Conservation (phyloP, 306 rosid species). For the Luffa aegyptiaca region DNA sequence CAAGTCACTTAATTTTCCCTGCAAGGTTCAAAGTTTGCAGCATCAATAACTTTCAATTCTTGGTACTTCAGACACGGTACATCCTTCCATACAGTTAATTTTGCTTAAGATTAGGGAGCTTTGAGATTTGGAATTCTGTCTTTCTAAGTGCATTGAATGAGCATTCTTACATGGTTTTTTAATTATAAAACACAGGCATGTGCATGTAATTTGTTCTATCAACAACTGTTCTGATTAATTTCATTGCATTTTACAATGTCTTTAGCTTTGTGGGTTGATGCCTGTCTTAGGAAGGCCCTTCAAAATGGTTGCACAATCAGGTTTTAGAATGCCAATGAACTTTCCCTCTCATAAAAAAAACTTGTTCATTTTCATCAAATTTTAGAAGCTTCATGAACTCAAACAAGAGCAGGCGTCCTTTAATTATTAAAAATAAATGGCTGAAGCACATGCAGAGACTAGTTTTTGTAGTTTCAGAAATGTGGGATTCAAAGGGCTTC, state of each 20-base stretch:
- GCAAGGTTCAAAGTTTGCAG: constrained; percentile 1
- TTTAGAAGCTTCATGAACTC: neutral
- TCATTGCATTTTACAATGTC: constrained; percentile 1
- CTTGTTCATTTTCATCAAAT: neutral
- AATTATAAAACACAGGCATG: neutral
- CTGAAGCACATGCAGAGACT: neutral
- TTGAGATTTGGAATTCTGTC: neutral
- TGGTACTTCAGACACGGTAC: neutral
- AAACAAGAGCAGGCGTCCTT: neutral
- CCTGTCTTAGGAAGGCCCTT: neutral
- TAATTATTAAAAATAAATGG: neutral
- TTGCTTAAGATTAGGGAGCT: neutral
- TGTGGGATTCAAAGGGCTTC: neutral
- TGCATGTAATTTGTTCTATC: constrained; percentile 4
- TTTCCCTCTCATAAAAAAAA: neutral
- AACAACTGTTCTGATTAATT: neutral
- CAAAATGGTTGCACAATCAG: neutral
- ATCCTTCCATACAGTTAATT: neutral
- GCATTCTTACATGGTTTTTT: neutral
- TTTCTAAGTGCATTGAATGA: constrained; percentile 11
- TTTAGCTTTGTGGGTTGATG: neutral
- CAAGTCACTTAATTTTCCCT: neutral
- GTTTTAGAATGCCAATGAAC: neutral
- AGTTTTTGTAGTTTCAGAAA: neutral
- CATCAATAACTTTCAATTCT: neutral